These are phyloP conservation scores for Artemisia argyi DNA, from an alignment of 129 eudicot genomes.

Conservation along the genomic window DNA sequence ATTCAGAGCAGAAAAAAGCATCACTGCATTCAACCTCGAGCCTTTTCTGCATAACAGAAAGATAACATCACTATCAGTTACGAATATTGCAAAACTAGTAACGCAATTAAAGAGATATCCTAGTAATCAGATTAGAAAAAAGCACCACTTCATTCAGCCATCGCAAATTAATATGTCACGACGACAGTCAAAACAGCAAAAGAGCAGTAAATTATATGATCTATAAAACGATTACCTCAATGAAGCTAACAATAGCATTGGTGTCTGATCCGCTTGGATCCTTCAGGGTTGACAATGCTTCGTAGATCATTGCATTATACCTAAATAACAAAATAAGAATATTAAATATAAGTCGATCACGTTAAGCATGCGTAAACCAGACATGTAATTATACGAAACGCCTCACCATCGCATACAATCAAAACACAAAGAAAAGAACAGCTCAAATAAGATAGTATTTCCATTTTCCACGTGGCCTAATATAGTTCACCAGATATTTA, in stretches of 20 bases:
- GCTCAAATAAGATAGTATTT: neutral
- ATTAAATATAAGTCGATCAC: neutral
- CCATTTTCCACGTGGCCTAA: no score
- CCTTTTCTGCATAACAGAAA: slow-evolving; percentile 58
- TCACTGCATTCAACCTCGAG: slow-evolving; percentile 34
- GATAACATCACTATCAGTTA: neutral
- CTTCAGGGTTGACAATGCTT: slow-evolving; percentile 66
- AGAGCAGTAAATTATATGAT: no score
- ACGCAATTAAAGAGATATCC: neutral
- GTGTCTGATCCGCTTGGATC: slow-evolving; percentile 76
- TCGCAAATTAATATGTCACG: no score
- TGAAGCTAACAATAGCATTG: slow-evolving; percentile 53
- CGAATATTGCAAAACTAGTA: slow-evolving; percentile 10
- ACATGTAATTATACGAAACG: neutral
- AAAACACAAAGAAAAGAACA: neutral
- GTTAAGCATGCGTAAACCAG: neutral
- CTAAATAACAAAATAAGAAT: slow-evolving; percentile 38
- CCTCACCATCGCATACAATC: no score
- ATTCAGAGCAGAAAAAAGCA: no score
- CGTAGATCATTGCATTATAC: slow-evolving; percentile 71
- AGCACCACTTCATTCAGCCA: neutral
- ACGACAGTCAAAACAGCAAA: no score
- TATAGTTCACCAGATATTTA: no score
- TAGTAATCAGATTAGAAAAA: no score
- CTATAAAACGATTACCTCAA: slow-evolving; percentile 46